phyloP scores from a whole-genome alignment of 2,329 filamentous ascomycete species.

The Pseudogymnoascus sp. region DNA sequence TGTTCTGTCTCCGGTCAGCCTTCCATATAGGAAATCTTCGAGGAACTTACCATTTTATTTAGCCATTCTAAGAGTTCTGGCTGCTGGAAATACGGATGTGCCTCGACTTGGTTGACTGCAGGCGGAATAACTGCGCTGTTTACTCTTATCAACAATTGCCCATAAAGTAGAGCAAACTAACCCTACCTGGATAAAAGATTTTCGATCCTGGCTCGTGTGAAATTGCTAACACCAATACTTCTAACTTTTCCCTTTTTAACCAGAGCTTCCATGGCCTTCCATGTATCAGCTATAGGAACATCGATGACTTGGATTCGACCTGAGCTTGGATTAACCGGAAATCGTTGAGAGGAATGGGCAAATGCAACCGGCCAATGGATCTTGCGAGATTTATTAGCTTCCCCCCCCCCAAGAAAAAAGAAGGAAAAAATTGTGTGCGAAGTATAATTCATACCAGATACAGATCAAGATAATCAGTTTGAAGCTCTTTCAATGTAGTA shows the following conservation, averaged over 20 bases:
- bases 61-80: conserved; percentile 49
- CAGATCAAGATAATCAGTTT: conserved; percentile 46
- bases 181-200: conserved; percentile 35
- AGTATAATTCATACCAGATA: conserved; percentile 44
- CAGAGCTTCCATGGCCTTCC: conserved; percentile 34
- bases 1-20: conserved; percentile 39
- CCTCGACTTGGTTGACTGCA: conserved; percentile 62
- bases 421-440: conserved; percentile 18
- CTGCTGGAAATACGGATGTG: conserved; percentile 61
- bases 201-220: conserved; percentile 36
- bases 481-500: conserved; percentile 41
- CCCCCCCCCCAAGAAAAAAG: not conserved
- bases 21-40: not conserved
- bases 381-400: conserved; percentile 16
- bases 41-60: conserved; percentile 23
- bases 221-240: conserved; percentile 47
- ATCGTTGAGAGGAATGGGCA: conserved; percentile 13
- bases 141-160: conserved; percentile 27
- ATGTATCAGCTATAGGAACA: conserved; percentile 31
- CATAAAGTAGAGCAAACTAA: not conserved
- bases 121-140: conserved; percentile 46
- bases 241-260: conserved; percentile 33
- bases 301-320: conserved; percentile 16
- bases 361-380: conserved; percentile 28
- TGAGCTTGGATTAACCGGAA: conserved; percentile 17